phyloP scores from a whole-genome alignment of 2,329 filamentous ascomycete genomes.

The Colletotrichum salicis region DNA sequence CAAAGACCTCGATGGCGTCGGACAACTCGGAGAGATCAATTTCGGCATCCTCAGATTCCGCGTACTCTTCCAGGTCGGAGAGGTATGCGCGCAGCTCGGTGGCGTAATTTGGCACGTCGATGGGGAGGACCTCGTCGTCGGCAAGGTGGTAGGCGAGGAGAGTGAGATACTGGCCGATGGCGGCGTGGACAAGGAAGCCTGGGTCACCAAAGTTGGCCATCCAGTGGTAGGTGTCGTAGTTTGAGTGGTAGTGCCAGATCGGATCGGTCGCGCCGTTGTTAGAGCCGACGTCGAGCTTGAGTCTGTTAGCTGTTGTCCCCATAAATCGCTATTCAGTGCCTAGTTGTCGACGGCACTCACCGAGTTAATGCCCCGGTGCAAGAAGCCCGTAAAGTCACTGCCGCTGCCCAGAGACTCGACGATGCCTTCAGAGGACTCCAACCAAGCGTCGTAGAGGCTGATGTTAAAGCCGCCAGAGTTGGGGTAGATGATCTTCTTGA shows the following conservation, averaged over 20 bases:
- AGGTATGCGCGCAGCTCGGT: slow-evolving; percentile 52
- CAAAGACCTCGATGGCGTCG: slow-evolving; percentile 51
- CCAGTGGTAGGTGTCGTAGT: slow-evolving; percentile 88
- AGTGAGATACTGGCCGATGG: slow-evolving; percentile 61
- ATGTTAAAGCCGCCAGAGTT: slow-evolving; percentile 64
- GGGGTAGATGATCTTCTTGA: slow-evolving; percentile 66
- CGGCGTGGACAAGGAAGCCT: slow-evolving; percentile 68
- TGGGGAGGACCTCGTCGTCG: slow-evolving; percentile 49
- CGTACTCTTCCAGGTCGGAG: slow-evolving; percentile 47
- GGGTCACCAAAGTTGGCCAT: slow-evolving; percentile 83
- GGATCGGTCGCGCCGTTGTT: slow-evolving; percentile 55
- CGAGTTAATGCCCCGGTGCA: slow-evolving; percentile 61
- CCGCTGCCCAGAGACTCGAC: slow-evolving; percentile 71
- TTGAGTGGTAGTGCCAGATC: slow-evolving; percentile 79
- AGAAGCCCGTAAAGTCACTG: slow-evolving; percentile 75
- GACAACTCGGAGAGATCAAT: slow-evolving; percentile 52
- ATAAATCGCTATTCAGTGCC: slow-evolving; percentile 42
- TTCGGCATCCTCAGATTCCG: slow-evolving; percentile 44
- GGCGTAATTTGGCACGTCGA: slow-evolving; percentile 54
- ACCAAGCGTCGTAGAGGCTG: slow-evolving; percentile 54
- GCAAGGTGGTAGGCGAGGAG: slow-evolving; percentile 53
- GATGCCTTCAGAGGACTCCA: slow-evolving; percentile 45
- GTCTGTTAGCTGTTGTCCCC: slow-evolving; percentile 40
- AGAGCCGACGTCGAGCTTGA: slow-evolving; percentile 69
- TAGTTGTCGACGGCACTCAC: slow-evolving; percentile 37